Evolutionary conservation across 805 yeast species (phyloP).

Genomic region (Starmerella lactis-condensi): DNA sequence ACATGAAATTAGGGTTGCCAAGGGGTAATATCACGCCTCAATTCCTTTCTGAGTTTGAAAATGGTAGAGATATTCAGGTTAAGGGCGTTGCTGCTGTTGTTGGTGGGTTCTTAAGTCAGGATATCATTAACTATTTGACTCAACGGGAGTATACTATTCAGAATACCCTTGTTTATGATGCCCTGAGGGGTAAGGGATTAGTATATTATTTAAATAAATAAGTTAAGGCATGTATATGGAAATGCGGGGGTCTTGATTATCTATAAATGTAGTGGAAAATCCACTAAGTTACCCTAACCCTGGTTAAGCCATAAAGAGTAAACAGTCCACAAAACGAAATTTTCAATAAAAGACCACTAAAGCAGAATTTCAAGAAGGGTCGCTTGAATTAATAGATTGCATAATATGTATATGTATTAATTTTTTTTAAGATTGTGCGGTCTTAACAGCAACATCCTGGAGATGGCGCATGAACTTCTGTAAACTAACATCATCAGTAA

Average conservation of each 20-base stretch:
- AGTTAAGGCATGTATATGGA: too few species aligned
- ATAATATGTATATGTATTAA: background rate
- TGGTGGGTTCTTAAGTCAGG: conserved; percentile 85
- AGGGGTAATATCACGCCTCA: conserved; percentile 28
- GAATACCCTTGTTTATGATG: conserved; percentile 63
- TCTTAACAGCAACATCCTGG: conserved; percentile 65
- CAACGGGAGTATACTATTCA: conserved; percentile 64
- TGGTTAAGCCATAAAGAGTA: too few species aligned
- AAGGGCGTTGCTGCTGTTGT: conserved; percentile 71
- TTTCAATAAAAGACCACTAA: too few species aligned
- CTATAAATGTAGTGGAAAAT: too few species aligned
- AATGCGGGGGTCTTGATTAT: too few species aligned
- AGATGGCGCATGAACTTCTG: conserved; percentile 91
- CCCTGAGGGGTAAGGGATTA: conserved; percentile 54
- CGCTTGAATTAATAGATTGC: too few species aligned
- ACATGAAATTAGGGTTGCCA: conserved; percentile 30
- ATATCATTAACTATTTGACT: conserved; percentile 64
- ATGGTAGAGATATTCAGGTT: conserved; percentile 35
- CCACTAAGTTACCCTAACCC: too few species aligned
- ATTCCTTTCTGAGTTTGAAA: conserved; percentile 20
- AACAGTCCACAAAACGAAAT: too few species aligned
- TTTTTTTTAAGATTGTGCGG: conserved; percentile 4
- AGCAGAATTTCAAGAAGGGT: too few species aligned
- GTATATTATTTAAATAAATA: conserved; percentile 27
- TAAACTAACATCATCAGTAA: conserved; percentile 89